Conservation (phyloP, 306 rosid genomes). For the Malus domestica region ASM211411v1 NC_041805.1:4304501-4305000, state of each 20-base stretch:
- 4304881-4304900: conserved; percentile 59
- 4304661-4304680: conserved; percentile 54
- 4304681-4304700: conserved; percentile 76
- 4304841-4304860: conserved; percentile 46
- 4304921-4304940: conserved; percentile 65
- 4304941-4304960: conserved; percentile 53
- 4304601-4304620: conserved; percentile 80
- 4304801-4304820: conserved; percentile 82
- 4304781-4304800: conserved; percentile 66
- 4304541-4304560: conserved; percentile 54
- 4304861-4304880: conserved; percentile 48
- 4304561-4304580: conserved; percentile 57
- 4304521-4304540: conserved; percentile 64
- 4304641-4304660: conserved; percentile 60
- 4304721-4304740: conserved; percentile 77
- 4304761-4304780: conserved; percentile 76
- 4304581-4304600: conserved; percentile 65
- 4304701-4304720: conserved; percentile 81
- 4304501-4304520: conserved; percentile 69
- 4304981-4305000: conserved; percentile 76
- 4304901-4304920: conserved; percentile 85
- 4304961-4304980: conserved; percentile 54
- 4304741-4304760: conserved; percentile 47
- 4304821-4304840: conserved; percentile 51
- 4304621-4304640: conserved; percentile 53